Evolutionary conservation across 768 basidiomycete genomes (phyloP).

Genomic region (Mycena chlorophos): DNA sequence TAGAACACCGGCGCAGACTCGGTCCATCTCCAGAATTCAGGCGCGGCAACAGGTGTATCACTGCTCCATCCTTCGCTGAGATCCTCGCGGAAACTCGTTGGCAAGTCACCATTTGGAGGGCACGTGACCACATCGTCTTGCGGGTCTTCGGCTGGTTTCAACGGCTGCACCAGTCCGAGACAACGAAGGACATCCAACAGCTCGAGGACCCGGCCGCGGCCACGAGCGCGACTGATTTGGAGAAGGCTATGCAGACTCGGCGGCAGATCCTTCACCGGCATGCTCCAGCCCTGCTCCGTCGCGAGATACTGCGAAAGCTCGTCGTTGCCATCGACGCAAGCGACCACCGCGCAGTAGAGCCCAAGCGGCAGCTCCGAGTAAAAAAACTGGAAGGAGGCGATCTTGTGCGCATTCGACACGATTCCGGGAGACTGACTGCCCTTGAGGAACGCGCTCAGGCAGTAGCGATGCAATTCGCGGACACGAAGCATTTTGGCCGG

Average conservation of each 20-base stretch:
- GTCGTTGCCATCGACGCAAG: slow-evolving; percentile 55
- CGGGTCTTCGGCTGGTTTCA: slow-evolving; percentile 45
- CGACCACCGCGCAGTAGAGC: slow-evolving; percentile 65
- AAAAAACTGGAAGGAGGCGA: slow-evolving; percentile 63
- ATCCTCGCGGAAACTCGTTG: slow-evolving; percentile 47
- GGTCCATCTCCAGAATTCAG: slow-evolving; percentile 66
- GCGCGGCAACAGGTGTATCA: slow-evolving; percentile 47
- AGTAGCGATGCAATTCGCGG: slow-evolving; percentile 60
- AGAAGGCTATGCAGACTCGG: slow-evolving; percentile 48
- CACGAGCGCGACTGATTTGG: slow-evolving; percentile 58
- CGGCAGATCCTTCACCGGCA: slow-evolving; percentile 56
- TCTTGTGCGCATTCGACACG: slow-evolving; percentile 52
- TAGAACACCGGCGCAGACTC: slow-evolving; percentile 55
- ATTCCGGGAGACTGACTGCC: slow-evolving; percentile 41
- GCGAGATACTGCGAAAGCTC: slow-evolving; percentile 54
- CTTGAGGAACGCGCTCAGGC: slow-evolving; percentile 48
- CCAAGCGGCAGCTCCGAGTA: slow-evolving; percentile 63
- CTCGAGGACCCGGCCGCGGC: slow-evolving; percentile 62
- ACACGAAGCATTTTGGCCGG: slow-evolving; percentile 66
- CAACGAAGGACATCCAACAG: slow-evolving; percentile 57
- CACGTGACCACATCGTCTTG: slow-evolving; percentile 47
- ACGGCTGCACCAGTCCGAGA: slow-evolving; percentile 61
- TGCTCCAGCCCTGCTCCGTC: slow-evolving; percentile 48
- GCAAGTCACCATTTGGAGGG: slow-evolving; percentile 41
- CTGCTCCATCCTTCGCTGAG: slow-evolving; percentile 45